These are phyloP conservation scores for Tolypocladium paradoxum DNA, from an alignment of 2,329 filamentous ascomycete genomes.

Conservation along the genomic window DNA sequence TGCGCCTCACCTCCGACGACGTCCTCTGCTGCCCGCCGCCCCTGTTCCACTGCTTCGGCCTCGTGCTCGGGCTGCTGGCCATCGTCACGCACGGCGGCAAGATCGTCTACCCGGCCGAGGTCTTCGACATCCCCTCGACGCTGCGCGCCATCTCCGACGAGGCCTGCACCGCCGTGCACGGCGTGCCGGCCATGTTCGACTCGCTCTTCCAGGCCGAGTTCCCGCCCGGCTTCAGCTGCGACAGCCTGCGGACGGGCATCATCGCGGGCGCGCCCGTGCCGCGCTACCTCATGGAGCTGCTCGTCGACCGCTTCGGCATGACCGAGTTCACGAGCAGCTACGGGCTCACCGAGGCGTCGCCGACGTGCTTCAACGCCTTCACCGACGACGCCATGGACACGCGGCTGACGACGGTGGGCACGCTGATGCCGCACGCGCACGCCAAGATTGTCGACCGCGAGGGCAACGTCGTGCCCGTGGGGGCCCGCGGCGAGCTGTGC, in stretches of 20 bases:
- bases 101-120: constrained; percentile 65
- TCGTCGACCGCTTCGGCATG: constrained; percentile 65
- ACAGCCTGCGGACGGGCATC: constrained; percentile 60
- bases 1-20: constrained; percentile 56
- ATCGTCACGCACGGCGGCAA: constrained; percentile 64
- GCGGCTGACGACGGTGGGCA: constrained; percentile 62
- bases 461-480: constrained; percentile 55
- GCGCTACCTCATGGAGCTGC: constrained; percentile 60
- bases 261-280: constrained; percentile 72
- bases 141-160: constrained; percentile 57
- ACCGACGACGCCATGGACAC: constrained; percentile 58
- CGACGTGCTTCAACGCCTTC: constrained; percentile 72
- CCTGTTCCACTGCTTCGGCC: constrained; percentile 77
- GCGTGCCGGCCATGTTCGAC: constrained; percentile 79
- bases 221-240: constrained; percentile 30
- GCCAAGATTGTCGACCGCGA: constrained; percentile 68
- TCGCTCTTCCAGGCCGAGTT: constrained; percentile 41
- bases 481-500: constrained; percentile 61
- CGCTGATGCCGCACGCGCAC: constrained; percentile 61
- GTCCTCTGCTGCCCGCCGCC: constrained; percentile 73
- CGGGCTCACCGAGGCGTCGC: constrained; percentile 66
- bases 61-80: constrained; percentile 65
- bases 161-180: constrained; percentile 64
- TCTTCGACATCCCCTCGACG: constrained; percentile 58
- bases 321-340: constrained; percentile 61